phyloP scores from a whole-genome alignment of 2,329 filamentous ascomycete species.

The Pseudodiploospora longispora region DNA sequence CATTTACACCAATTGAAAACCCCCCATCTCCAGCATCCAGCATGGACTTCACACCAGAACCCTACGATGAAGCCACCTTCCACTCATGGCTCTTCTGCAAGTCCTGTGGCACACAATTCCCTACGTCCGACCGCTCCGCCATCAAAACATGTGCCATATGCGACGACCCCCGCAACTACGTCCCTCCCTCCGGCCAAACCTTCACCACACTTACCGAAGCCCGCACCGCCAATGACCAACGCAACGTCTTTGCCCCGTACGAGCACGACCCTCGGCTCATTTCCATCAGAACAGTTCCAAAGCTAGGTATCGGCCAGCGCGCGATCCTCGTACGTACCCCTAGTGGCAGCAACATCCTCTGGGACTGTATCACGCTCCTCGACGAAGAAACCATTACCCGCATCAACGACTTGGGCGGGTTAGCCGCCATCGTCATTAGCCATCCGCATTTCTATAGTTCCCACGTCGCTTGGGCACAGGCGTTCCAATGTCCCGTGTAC shows the following conservation, averaged over 20 bases:
- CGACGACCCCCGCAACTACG: conserved; percentile 65
- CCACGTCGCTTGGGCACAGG: conserved; percentile 63
- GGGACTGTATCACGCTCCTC: conserved; percentile 68
- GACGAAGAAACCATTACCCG: conserved; percentile 52
- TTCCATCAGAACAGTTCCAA: conserved; percentile 42
- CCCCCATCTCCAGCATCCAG: conserved; percentile 1
- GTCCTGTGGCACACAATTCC: conserved; percentile 62
- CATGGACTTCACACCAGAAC: conserved; percentile 9
- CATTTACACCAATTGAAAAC: neutral
- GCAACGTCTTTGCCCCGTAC: conserved; percentile 46
- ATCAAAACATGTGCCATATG: conserved; percentile 59
- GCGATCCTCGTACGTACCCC: conserved; percentile 60
- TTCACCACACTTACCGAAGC: conserved; percentile 51
- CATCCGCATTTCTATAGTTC: conserved; percentile 81
- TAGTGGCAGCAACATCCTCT: conserved; percentile 59
- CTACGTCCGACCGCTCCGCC: conserved; percentile 31
- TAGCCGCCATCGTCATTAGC: conserved; percentile 65
- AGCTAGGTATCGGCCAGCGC: conserved; percentile 68
- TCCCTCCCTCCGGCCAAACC: conserved; percentile 47
- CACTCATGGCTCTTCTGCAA: conserved; percentile 47
- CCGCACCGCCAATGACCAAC: conserved; percentile 23
- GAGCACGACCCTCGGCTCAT: conserved; percentile 35
- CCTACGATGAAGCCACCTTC: conserved; percentile 3
- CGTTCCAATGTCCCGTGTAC: conserved; percentile 64
- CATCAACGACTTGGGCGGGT: conserved; percentile 54